Conservation (phyloP, 768 basidiomycete genomes). For the Leccinum disarticulatum region DNA sequence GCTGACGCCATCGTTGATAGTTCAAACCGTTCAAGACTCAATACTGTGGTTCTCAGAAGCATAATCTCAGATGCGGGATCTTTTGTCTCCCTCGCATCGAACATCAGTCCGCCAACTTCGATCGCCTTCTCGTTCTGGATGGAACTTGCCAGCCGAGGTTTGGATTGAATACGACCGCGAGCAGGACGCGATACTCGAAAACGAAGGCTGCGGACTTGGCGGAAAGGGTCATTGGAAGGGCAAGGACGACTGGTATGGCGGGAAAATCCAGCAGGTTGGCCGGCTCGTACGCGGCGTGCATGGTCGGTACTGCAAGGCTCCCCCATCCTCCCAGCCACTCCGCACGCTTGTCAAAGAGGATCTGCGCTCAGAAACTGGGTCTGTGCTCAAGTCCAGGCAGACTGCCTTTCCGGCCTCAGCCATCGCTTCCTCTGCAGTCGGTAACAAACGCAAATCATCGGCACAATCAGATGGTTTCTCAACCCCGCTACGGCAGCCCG, state of each 20-base stretch:
- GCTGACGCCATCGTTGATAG: too few species aligned
- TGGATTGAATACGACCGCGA: constrained; percentile 61
- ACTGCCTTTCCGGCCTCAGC: constrained; percentile 16
- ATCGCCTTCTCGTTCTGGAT: too few species aligned
- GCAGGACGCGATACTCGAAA: constrained; percentile 58
- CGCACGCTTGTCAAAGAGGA: constrained; percentile 59
- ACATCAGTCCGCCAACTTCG: too few species aligned
- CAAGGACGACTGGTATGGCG: constrained; percentile 62
- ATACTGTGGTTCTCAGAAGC: too few species aligned
- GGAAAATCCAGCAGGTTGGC: constrained; percentile 53
- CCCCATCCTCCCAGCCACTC: constrained; percentile 49
- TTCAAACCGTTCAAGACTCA: too few species aligned
- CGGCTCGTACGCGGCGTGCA: constrained; percentile 8
- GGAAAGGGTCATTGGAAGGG: constrained; percentile 55
- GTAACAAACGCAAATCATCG: constrained; percentile 66
- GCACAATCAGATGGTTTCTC: constrained; percentile 30
- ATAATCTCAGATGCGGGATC: too few species aligned
- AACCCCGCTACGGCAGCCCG: constrained; percentile 41
- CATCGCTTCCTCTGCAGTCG: constrained; percentile 40
- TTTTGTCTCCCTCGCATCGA: too few species aligned
- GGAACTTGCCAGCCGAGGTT: constrained; percentile 8
- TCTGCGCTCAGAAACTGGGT: constrained; percentile 23
- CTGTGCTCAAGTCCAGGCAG: constrained; percentile 32
- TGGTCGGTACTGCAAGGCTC: constrained; percentile 28
- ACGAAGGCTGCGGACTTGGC: constrained; percentile 57